Evolutionary conservation across 2,329 filamentous ascomycete species (phyloP), one percentile per base, ranked within the genome.

Genomic region (Fusarium sp.): DNA sequence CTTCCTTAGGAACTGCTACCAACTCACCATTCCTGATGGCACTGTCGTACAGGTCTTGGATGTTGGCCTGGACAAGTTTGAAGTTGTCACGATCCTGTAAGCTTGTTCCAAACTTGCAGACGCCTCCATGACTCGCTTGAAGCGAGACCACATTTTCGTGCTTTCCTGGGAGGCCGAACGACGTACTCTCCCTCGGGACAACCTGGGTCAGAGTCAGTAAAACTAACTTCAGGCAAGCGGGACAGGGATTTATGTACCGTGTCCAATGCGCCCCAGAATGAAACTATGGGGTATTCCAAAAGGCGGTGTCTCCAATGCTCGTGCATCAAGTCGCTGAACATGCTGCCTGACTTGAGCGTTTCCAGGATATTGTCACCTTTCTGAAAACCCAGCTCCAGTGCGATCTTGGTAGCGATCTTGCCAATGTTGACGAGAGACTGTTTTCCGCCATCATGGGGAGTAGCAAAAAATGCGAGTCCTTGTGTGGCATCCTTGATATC

Each of bases 371-470:
- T 31, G n/a, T 50, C 46, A 4, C 27, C 46, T 31, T 14, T 50
- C 16, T 50, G 25, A 7, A 31, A 50, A 2, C 46, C 27, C 14
- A 50, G 0, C 0, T 20, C 0, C 7, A 20, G 2, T 0, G n/a
- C 46, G 1, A 50, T 31, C 27, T 31, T 50, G 4, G 27, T 6
- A 0, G 46, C n/a, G 5, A 50, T 9, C 2, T 18, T 0, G 1
- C 46, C 46, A 20, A 50, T 31, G 2, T 29, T 31, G 9, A 50
- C 27, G 0, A 29, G 27, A 1, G 25, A 29, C 16, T 16, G 16
- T 3, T 1, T 31, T 5, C 46, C 46, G 10, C 46, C 27, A 25
- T 50, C 25, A 0, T 50, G 27, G 0, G 27, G 46, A 29, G 46
- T 50, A 2, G 46, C 46, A 31, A 50, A 50, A 2, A 50, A 50